These are phyloP conservation scores for Microbotryum intermedium DNA, from an alignment of 1,284 basidiomycete genomes.

Conservation along the genomic window DNA sequence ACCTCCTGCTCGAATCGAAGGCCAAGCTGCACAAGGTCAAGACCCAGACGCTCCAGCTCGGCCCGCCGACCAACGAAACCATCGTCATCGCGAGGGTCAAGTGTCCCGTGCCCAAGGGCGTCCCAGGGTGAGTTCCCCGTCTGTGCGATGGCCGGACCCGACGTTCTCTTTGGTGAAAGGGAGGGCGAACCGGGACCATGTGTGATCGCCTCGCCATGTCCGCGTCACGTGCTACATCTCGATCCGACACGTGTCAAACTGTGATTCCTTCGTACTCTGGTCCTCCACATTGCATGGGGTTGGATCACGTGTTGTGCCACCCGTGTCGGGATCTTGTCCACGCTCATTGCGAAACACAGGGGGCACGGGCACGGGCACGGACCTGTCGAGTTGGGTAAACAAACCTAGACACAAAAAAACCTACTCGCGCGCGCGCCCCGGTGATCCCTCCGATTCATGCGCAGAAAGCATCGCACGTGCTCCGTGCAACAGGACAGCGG, in stretches of 20 bases:
- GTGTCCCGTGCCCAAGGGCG: slow-evolving; percentile 58
- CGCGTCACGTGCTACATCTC: slow-evolving; percentile 12
- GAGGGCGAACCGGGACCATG: background rate
- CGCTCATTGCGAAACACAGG: too few species aligned
- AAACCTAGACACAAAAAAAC: too few species aligned
- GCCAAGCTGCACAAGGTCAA: slow-evolving; percentile 31
- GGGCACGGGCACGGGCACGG: too few species aligned
- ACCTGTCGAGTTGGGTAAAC: too few species aligned
- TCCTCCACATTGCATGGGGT: background rate
- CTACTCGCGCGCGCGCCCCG: too few species aligned
- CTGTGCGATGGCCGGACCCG: slow-evolving; percentile 47
- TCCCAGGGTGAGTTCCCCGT: slow-evolving; percentile 27
- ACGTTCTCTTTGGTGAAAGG: slow-evolving; percentile 35
- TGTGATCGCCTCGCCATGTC: slow-evolving; percentile 23
- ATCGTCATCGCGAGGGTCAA: slow-evolving; percentile 88
- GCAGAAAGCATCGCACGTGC: too few species aligned
- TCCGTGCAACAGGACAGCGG: too few species aligned
- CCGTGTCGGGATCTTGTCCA: too few species aligned
- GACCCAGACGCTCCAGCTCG: slow-evolving; percentile 31
- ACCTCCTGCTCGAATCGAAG: slow-evolving; percentile 19
- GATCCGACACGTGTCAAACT: background rate
- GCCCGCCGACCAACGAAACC: slow-evolving; percentile 16
- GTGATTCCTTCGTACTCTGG: too few species aligned
- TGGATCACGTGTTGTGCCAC: background rate
- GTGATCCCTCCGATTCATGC: too few species aligned